Conservation (phyloP, 805 yeast species). For the Yarrowia porcina region DNA sequence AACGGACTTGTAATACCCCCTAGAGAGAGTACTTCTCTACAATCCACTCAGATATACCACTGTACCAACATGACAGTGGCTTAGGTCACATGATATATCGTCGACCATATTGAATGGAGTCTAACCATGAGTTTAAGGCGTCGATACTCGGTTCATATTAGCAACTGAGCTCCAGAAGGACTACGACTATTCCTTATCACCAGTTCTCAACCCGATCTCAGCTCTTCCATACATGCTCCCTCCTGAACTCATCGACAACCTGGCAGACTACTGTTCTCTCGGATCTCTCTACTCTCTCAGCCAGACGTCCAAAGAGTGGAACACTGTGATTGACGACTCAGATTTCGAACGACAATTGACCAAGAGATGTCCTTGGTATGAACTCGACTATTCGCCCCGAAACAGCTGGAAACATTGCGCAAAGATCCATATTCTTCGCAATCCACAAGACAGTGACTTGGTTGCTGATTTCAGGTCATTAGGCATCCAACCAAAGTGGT, state of each 20-base stretch:
- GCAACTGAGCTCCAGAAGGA: neutral
- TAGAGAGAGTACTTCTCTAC: too few species aligned
- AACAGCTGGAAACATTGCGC: constrained; percentile 2
- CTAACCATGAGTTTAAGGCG: constrained; percentile 15
- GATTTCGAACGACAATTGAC: neutral
- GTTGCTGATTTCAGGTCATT: neutral
- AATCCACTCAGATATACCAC: too few species aligned
- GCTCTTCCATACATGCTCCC: too few species aligned
- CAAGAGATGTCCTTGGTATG: constrained; percentile 1
- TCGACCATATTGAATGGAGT: neutral
- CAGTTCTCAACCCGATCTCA: too few species aligned
- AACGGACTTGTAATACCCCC: neutral
- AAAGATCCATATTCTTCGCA: neutral
- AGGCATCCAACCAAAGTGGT: constrained; percentile 1
- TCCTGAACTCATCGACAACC: constrained; percentile 7
- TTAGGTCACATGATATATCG: neutral
- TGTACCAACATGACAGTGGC: neutral
- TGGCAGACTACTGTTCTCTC: neutral
- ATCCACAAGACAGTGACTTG: neutral
- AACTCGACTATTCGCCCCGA: neutral
- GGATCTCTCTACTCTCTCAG: neutral
- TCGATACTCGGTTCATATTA: neutral
- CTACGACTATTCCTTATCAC: neutral
- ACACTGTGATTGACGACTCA: neutral
- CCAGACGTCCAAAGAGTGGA: neutral